These are phyloP conservation scores for Rostrohypoxylon terebratum DNA, from an alignment of 495 filamentous ascomycete genomes.

Conservation along the genomic window DNA sequence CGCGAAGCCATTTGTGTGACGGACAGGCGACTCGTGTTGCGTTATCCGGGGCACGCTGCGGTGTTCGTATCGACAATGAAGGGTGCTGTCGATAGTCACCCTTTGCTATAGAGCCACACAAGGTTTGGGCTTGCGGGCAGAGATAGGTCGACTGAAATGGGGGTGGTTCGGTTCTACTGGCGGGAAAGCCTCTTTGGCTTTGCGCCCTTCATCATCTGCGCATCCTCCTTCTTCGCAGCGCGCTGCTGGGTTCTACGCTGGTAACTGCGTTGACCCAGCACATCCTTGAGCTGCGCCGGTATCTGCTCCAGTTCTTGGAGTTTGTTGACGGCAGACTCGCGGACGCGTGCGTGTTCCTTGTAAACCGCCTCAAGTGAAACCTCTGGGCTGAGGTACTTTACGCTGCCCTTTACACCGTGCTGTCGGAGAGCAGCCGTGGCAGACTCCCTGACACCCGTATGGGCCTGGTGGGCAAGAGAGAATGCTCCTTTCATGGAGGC, in stretches of 20 bases:
- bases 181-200: background rate
- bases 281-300: background rate
- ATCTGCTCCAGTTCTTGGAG: background rate
- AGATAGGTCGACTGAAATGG: background rate
- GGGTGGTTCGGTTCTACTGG: background rate
- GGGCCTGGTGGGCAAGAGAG: background rate
- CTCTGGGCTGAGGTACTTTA: background rate
- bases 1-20: background rate
- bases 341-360: background rate
- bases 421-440: background rate
- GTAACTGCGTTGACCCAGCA: background rate
- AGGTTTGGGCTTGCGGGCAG: background rate
- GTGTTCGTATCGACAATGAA: constrained; percentile 1
- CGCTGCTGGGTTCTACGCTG: background rate
- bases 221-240: background rate
- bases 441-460: background rate
- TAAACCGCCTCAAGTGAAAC: background rate
- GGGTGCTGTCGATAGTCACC: background rate
- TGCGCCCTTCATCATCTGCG: background rate
- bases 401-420: background rate
- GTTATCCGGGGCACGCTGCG: constrained; percentile 4
- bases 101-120: background rate
- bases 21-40: background rate
- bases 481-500: background rate
- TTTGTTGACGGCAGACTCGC: background rate